These are phyloP conservation scores for Lasiodiplodia sp. DNA, from an alignment of 2,329 filamentous ascomycete genomes.

Conservation along the genomic window DNA sequence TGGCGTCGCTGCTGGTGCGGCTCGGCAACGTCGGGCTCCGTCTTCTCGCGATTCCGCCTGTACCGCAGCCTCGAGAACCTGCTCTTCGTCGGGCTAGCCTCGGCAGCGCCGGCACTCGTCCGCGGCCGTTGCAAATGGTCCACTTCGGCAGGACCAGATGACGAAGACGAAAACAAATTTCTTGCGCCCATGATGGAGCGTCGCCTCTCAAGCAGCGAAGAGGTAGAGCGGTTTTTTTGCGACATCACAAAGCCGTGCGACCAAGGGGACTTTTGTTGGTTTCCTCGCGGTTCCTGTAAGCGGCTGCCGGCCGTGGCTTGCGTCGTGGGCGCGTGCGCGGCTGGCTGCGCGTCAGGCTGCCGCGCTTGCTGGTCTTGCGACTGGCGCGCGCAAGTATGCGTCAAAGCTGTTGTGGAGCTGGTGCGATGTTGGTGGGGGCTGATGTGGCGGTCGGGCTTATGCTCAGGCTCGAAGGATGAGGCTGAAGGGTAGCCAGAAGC, in stretches of 20 bases:
- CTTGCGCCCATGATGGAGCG: not conserved
- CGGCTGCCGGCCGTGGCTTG: not conserved
- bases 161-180: not conserved
- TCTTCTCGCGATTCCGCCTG: not conserved
- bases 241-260: not conserved
- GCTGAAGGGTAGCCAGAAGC: not conserved
- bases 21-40: not conserved
- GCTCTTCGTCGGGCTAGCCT: not conserved
- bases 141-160: not conserved
- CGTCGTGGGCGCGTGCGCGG: not conserved
- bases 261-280: not conserved
- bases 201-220: not conserved
- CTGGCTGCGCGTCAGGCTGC: not conserved
- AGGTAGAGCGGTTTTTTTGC: not conserved
- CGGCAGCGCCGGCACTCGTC: not conserved
- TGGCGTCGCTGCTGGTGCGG: not conserved
- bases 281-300: not conserved
- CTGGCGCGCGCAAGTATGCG: not conserved
- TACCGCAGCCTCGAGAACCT: constrained; percentile 13
- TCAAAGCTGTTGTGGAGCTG: not conserved
- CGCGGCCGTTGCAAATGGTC: not conserved
- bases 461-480: not conserved
- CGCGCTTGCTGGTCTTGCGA: not conserved
- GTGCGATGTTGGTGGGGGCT: not conserved
- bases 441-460: not conserved